These are phyloP conservation scores for Euphorbia tirucalli DNA, from an alignment of 345 rosid species.

Conservation along the genomic window DNA sequence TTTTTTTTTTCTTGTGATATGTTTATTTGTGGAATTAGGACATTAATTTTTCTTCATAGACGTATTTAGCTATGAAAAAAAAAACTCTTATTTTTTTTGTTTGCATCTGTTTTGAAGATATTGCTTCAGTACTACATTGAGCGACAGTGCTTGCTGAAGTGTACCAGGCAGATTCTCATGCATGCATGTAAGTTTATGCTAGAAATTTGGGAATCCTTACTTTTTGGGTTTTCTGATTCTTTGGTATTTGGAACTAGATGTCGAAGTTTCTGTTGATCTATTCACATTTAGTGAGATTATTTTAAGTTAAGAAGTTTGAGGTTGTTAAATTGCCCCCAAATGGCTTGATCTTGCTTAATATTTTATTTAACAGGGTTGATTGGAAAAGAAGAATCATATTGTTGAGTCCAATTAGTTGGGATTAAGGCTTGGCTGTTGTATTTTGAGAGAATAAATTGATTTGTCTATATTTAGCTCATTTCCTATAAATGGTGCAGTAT, in stretches of 20 bases:
- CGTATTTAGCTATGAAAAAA: too few relatives aligned
- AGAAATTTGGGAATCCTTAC: not conserved
- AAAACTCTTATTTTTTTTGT: not conserved
- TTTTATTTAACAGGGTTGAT: not conserved
- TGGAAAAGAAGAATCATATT: not conserved
- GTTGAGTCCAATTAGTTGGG: not conserved
- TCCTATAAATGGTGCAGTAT: slow-evolving; percentile 44
- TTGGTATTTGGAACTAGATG: not conserved
- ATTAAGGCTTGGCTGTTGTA: not conserved
- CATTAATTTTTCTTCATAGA: not conserved
- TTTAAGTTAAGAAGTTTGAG: not conserved
- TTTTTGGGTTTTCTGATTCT: not conserved
- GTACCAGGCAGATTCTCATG: slow-evolving; percentile 65
- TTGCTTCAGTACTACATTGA: slow-evolving; percentile 78
- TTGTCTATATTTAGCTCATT: too few relatives aligned
- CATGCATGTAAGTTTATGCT: slow-evolving; percentile 63
- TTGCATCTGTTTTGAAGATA: slow-evolving; percentile 42
- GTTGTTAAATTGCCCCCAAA: not conserved
- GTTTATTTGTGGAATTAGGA: not conserved
- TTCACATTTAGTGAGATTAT: not conserved
- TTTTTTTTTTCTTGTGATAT: not conserved
- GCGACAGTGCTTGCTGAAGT: slow-evolving; percentile 93
- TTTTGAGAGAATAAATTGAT: not conserved
- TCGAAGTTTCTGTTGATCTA: not conserved
- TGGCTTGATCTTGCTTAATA: not conserved